Evolutionary conservation across 208 protist genomes (phyloP).

Genomic region (Crithidia brevicula): DNA sequence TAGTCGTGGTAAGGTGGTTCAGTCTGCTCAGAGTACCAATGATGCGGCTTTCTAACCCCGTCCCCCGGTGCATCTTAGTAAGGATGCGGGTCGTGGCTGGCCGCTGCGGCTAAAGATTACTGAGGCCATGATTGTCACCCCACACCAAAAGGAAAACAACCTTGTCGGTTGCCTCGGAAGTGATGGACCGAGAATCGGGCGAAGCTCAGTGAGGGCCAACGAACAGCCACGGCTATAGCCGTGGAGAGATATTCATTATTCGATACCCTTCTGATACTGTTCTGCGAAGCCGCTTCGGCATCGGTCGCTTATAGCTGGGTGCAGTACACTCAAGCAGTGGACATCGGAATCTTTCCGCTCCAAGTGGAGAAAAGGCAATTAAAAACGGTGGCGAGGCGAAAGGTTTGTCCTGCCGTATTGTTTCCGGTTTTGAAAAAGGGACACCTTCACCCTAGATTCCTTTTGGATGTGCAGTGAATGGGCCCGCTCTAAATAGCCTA

Average conservation of each 20-base stretch:
- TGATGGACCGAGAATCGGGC: neutral
- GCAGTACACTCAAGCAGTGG: neutral
- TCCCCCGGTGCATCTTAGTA: neutral
- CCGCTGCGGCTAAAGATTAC: neutral
- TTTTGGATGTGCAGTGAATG: neutral
- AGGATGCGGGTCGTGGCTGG: neutral
- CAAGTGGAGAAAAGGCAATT: neutral
- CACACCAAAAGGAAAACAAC: neutral
- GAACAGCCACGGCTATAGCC: neutral
- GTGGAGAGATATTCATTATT: neutral
- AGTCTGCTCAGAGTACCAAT: neutral
- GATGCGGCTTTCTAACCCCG: neutral
- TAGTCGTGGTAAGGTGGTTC: neutral
- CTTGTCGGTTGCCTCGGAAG: neutral
- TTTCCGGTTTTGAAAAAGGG: neutral
- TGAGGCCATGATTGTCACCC: neutral
- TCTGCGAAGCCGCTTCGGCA: neutral
- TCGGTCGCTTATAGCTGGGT: neutral
- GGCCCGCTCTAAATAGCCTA: neutral
- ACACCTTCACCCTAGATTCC: neutral
- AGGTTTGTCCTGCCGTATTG: neutral
- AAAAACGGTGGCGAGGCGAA: neutral
- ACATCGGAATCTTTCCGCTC: neutral
- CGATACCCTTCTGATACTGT: neutral
- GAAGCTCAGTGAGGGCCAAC: neutral